These are phyloP conservation scores for Diplodia sapinea DNA, from an alignment of 2,329 filamentous ascomycete genomes.

Conservation along the genomic window DNA sequence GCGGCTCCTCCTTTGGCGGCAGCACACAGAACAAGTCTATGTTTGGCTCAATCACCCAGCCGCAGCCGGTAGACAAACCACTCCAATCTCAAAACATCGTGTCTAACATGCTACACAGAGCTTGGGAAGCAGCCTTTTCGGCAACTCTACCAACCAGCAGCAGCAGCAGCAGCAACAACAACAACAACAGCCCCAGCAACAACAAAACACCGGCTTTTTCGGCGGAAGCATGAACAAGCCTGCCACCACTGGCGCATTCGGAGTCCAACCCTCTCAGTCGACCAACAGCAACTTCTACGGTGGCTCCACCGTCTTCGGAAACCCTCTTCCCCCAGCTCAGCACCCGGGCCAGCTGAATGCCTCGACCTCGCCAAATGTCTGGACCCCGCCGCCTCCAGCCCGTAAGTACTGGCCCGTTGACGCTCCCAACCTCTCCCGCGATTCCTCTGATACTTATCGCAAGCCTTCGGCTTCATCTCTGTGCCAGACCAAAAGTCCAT, in stretches of 20 bases:
- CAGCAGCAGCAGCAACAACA: slow-evolving; percentile 31
- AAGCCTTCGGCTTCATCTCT: slow-evolving; percentile 1
- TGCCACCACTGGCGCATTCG: slow-evolving; percentile 42
- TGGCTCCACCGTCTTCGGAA: slow-evolving; percentile 45
- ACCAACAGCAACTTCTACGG: slow-evolving; percentile 35
- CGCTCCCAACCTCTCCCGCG: background rate
- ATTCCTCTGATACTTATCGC: slow-evolving; percentile 33
- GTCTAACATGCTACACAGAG: background rate
- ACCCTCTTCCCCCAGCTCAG: slow-evolving; percentile 17
- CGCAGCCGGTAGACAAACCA: slow-evolving; percentile 6
- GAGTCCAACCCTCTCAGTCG: slow-evolving; percentile 8
- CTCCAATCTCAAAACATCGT: background rate
- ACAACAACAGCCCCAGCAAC: slow-evolving; percentile 25
- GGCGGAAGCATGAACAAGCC: slow-evolving; percentile 34
- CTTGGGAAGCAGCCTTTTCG: slow-evolving; percentile 50
- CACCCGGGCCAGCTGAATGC: slow-evolving; percentile 23
- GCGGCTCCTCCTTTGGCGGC: slow-evolving; percentile 17
- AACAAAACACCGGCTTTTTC: slow-evolving; percentile 32
- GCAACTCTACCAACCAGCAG: slow-evolving; percentile 37
- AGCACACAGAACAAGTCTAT: slow-evolving; percentile 29
- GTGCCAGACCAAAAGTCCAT: slow-evolving; percentile 71
- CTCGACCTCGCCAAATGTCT: slow-evolving; percentile 20
- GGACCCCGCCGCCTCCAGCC: slow-evolving; percentile 25
- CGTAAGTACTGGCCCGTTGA: slow-evolving; percentile 4
- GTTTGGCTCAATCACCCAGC: slow-evolving; percentile 15